Evolutionary conservation across 2,329 filamentous ascomycete species (phyloP), one percentile per base, ranked within the genome.

Genomic region (Colletotrichum melonis): DNA sequence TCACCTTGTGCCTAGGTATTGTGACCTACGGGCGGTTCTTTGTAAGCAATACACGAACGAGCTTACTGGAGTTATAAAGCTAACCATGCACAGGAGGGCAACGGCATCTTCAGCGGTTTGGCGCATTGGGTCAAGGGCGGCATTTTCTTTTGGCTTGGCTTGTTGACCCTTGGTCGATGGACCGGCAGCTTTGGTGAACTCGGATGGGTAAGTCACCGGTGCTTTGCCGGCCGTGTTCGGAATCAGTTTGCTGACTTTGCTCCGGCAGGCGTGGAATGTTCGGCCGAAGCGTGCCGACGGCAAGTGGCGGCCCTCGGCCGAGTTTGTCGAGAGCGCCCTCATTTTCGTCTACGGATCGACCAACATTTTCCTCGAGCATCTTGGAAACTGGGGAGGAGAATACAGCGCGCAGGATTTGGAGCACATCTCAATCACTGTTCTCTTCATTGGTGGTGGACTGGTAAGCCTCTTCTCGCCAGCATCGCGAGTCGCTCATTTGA

Each of bases 61-160:
- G 26, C 8, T 22, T 49, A 11, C 42, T 35, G 19, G 14, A 16
- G 4, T 38, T 56, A 46, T 55, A 35, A 30, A 26, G 38, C 42
- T 46, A 59, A 38, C 42, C 19, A 35, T 26, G 11, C 46, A 24
- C 76, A 95, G 93, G 92, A 93, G 81, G 92, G 89, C 5, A 81
- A 82, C 26, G 86, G 87, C 3, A 86, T 98, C 70, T 97, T 96
- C 86, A 95, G 92, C 77, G 95, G 96, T 2, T 87, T 98, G 55
- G 96, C 96, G 8, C 96, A 98, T 80, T 98, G 94, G 85, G 92
- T 98, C 81, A 98, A 98, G 81, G 96, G 96, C 58, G 94, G 94
- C 4, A 93, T 98, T 67, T 98, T 98, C 86, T 95, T 98, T 84
- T 97, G 94, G 92, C 94, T 97, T 75, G 96, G 96, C 9, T 84